phyloP scores from a whole-genome alignment of 768 basidiomycete species.

The Rhizopogon vulgaris region DNA sequence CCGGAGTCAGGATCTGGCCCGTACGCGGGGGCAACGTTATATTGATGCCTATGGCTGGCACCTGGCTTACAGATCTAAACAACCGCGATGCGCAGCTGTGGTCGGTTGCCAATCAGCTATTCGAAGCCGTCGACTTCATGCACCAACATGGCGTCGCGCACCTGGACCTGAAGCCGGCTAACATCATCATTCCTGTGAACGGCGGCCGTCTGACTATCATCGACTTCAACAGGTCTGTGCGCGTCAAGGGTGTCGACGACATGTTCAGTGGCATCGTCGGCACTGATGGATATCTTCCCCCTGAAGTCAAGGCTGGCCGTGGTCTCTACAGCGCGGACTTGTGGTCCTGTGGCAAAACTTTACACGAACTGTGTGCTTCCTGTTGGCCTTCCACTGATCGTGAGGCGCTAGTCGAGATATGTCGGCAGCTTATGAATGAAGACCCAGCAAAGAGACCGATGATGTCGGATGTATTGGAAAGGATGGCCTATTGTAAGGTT shows the following conservation, averaged over 20 bases:
- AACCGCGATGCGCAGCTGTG: background rate
- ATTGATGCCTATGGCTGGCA: background rate
- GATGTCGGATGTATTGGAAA: background rate
- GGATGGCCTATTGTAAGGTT: background rate
- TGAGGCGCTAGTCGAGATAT: background rate
- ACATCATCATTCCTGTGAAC: constrained; percentile 4
- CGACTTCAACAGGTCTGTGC: background rate
- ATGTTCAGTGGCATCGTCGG: background rate
- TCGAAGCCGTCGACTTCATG: constrained; percentile 6
- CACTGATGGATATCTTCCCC: background rate
- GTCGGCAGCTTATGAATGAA: background rate
- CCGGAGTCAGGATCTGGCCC: background rate
- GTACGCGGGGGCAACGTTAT: background rate
- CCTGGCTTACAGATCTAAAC: background rate
- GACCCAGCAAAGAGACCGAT: background rate
- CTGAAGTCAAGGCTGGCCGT: background rate
- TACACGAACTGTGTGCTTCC: background rate
- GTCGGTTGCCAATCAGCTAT: background rate
- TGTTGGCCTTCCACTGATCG: background rate
- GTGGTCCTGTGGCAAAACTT: background rate
- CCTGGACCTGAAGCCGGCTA: constrained; percentile 12
- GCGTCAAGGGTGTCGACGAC: background rate
- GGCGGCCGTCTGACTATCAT: background rate
- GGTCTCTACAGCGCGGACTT: background rate
- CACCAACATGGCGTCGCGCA: constrained; percentile 11